Evolutionary conservation across 345 rosid genomes (phyloP).

Genomic region (Luvunga scandens): DNA sequence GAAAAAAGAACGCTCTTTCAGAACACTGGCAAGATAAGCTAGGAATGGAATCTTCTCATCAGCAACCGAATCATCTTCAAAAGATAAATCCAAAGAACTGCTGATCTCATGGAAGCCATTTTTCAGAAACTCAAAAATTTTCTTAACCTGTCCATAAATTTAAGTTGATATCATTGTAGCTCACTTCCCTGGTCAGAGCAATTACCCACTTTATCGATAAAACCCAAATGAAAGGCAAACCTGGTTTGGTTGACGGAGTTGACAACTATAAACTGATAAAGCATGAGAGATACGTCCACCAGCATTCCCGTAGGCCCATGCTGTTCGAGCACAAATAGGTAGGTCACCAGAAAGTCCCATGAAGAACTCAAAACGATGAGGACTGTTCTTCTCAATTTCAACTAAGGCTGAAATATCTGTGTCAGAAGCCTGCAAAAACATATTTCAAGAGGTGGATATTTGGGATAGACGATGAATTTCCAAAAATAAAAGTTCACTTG

Average conservation of each 20-base stretch:
- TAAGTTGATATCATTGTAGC: conserved; percentile 12
- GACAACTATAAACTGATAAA: conserved; percentile 91
- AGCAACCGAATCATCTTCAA: conserved; percentile 92
- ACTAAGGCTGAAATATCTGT: conserved; percentile 95
- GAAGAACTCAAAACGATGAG: conserved; percentile 96
- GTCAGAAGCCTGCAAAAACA: conserved; percentile 82
- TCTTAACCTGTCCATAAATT: conserved; percentile 65
- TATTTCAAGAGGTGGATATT: conserved; percentile 22
- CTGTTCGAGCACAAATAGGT: conserved; percentile 98
- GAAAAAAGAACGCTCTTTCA: conserved; percentile 68
- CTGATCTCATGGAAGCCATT: conserved; percentile 86
- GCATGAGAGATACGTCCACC: conserved; percentile 97
- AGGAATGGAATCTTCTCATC: conserved; percentile 78
- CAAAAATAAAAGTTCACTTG: conserved; percentile 23
- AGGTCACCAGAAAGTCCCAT: conserved; percentile 96
- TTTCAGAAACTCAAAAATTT: conserved; percentile 83
- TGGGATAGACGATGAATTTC: conserved; percentile 16
- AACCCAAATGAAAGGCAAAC: conserved; percentile 31
- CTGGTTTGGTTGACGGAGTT: conserved; percentile 86
- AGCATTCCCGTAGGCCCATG: conserved; percentile 96
- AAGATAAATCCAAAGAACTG: conserved; percentile 86
- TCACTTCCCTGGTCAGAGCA: not conserved
- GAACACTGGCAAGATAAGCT: conserved; percentile 35
- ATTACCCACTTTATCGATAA: not conserved
- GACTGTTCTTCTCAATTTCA: conserved; percentile 98